A percentile compares a stretch with the other conserved stretches of the same genome.
phyloP scores from a whole-genome alignment of 1,284 basidiomycete genomes.

The Amylostereum areolatum region DNA sequence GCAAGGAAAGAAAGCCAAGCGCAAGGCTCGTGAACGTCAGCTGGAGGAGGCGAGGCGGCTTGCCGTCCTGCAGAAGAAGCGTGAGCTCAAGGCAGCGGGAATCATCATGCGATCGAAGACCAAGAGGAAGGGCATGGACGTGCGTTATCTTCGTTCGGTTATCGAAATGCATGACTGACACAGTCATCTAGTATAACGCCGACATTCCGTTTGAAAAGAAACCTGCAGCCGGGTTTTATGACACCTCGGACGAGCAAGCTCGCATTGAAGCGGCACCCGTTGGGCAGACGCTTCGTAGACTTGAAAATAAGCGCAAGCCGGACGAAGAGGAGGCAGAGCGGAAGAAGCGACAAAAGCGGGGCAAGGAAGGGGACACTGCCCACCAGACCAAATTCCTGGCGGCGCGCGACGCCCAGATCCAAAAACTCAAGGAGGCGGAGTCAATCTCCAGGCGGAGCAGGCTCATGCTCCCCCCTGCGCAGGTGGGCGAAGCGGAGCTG shows the following conservation, averaged over 20 bases:
- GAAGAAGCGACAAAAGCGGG: constrained; percentile 78
- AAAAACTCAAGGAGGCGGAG: constrained; percentile 95
- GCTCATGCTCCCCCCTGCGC: constrained; percentile 82
- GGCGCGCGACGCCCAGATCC: constrained; percentile 93
- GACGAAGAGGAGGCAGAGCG: constrained; percentile 83
- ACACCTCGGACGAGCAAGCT: constrained; percentile 93
- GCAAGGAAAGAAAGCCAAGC: constrained; percentile 99
- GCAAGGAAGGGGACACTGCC: constrained; percentile 53
- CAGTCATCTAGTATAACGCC: constrained; percentile 73
- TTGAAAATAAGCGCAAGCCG: constrained; percentile 92
- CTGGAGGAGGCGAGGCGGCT: constrained; percentile 93
- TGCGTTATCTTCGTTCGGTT: constrained; percentile 31
- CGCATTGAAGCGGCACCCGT: constrained; percentile 84
- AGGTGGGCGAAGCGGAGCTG: constrained; percentile 93
- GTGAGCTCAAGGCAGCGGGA: constrained; percentile 96
- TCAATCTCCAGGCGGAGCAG: constrained; percentile 87
- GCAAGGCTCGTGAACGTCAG: constrained; percentile 95
- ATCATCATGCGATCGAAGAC: constrained; percentile 91
- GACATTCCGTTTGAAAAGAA: constrained; percentile 99
- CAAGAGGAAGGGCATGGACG: constrained; percentile 97
- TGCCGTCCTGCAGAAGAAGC: constrained; percentile 95
- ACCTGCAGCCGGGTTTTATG: constrained; percentile 93
- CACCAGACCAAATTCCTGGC: constrained; percentile 91
- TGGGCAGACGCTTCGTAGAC: constrained; percentile 82
- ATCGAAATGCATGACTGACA: neutral